Conservation (phyloP, 2,329 filamentous ascomycete genomes). For the Coniochaeta sp. region DNA sequence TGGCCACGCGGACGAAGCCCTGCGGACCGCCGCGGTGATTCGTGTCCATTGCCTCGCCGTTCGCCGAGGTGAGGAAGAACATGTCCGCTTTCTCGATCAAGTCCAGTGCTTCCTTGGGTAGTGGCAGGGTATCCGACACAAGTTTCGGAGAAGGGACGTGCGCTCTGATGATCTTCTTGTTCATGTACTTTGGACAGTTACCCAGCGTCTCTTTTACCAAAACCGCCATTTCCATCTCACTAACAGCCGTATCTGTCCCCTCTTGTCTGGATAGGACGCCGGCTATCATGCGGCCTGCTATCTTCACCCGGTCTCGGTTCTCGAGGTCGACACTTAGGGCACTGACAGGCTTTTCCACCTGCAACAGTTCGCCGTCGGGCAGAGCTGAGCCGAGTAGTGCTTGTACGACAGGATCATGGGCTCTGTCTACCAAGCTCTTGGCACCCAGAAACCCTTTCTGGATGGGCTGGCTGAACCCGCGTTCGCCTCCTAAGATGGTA, state of each 20-base stretch:
- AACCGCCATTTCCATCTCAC: conserved; percentile 49
- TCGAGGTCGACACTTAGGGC: conserved; percentile 59
- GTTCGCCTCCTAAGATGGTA: conserved; percentile 67
- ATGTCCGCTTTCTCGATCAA: conserved; percentile 61
- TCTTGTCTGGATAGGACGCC: conserved; percentile 40
- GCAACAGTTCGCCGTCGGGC: conserved; percentile 32
- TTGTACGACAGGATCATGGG: conserved; percentile 61
- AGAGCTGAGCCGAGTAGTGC: conserved; percentile 44
- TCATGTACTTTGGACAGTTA: conserved; percentile 85
- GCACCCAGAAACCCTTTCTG: conserved; percentile 58
- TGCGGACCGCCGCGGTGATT: conserved; percentile 71
- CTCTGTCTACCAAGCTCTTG: conserved; percentile 49
- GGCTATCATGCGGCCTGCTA: conserved; percentile 62
- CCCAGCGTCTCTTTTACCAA: conserved; percentile 66
- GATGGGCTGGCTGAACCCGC: conserved; percentile 58
- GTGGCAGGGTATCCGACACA: conserved; percentile 25
- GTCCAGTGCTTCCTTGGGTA: conserved; percentile 47
- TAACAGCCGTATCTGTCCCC: conserved; percentile 18
- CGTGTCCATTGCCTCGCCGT: conserved; percentile 68
- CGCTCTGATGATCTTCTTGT: conserved; percentile 57
- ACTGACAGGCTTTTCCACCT: conserved; percentile 29
- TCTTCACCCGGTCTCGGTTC: conserved; percentile 63
- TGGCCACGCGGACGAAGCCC: conserved; percentile 65
- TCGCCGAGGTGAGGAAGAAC: conserved; percentile 68
- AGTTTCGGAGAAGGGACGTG: conserved; percentile 42